A percentile compares a stretch with the other conserved stretches of the same genome.
These are phyloP conservation scores for Coccomyxa subellipsoidea DNA, from an alignment of 163 green algal genomes.

Conservation along the genomic window DNA sequence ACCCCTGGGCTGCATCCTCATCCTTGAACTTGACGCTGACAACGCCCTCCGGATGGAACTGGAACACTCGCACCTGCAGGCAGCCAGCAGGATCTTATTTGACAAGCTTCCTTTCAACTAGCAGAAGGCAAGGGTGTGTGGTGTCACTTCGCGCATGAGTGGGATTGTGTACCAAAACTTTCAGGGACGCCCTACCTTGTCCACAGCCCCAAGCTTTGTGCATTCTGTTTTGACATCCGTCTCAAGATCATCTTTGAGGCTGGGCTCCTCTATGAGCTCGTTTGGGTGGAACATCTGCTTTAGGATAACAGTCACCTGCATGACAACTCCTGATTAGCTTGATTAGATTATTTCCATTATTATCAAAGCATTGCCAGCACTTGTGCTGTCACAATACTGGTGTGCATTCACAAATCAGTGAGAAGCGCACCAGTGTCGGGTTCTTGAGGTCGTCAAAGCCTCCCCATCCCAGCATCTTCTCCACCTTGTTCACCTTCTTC, in stretches of 20 bases:
- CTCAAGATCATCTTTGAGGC: slow-evolving; percentile 70
- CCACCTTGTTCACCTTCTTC: slow-evolving; percentile 40
- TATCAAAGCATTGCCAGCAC: too few relatives aligned
- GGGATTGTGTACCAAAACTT: too few relatives aligned
- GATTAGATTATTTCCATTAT: too few relatives aligned
- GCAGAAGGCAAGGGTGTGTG: too few relatives aligned
- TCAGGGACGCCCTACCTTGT: slow-evolving; percentile 51
- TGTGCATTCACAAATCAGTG: not conserved
- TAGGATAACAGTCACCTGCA: slow-evolving; percentile 53
- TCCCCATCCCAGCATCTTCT: slow-evolving; percentile 72
- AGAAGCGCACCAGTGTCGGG: not conserved
- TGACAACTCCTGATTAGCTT: not conserved
- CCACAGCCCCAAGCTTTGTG: slow-evolving; percentile 58
- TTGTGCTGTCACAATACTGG: too few relatives aligned
- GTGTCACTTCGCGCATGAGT: too few relatives aligned
- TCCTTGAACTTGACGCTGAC: slow-evolving; percentile 76
- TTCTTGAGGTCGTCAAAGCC: slow-evolving; percentile 83
- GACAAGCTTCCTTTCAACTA: too few relatives aligned
- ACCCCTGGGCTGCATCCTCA: slow-evolving; percentile 54
- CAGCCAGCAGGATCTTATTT: too few relatives aligned
- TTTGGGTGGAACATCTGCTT: slow-evolving; percentile 63
- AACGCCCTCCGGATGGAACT: slow-evolving; percentile 75
- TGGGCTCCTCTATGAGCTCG: slow-evolving; percentile 57
- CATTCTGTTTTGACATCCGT: slow-evolving; percentile 67
- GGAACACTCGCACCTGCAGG: slow-evolving; percentile 67